Evolutionary conservation across 768 basidiomycete species (phyloP).

Genomic region (Piloderma croceum): DNA sequence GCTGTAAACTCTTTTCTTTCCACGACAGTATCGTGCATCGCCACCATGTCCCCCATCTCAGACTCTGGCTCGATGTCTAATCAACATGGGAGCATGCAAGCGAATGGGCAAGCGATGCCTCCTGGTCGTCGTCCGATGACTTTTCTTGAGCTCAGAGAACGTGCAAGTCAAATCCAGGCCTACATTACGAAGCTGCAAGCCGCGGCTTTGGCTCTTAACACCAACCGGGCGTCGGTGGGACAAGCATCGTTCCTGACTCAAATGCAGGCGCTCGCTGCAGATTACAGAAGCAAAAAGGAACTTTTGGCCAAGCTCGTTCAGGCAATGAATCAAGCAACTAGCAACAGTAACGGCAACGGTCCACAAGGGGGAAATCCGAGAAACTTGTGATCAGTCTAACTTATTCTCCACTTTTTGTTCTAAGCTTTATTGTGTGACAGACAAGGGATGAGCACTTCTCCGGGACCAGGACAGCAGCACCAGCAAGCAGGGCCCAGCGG

Average conservation of each 20-base stretch:
- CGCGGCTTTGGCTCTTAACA: neutral
- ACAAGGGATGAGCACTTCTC: constrained; percentile 12
- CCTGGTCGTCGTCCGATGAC: constrained; percentile 17
- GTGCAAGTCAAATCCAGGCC: constrained; percentile 9
- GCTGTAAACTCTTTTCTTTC: too few relatives aligned
- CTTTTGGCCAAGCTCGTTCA: constrained; percentile 30
- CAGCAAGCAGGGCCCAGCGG: constrained; percentile 14
- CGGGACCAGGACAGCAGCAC: too few relatives aligned
- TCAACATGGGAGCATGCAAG: constrained; percentile 5
- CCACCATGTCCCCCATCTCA: constrained; percentile 34
- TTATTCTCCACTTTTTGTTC: neutral
- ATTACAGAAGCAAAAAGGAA: constrained; percentile 34
- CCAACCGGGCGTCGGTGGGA: constrained; percentile 8
- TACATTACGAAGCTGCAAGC: constrained; percentile 14
- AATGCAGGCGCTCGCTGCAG: constrained; percentile 17
- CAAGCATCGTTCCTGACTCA: too few relatives aligned
- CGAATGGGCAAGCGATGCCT: constrained; percentile 10
- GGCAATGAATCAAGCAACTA: constrained; percentile 20
- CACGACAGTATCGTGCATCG: constrained; percentile 46
- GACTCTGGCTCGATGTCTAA: constrained; percentile 9
- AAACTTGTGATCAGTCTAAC: constrained; percentile 30
- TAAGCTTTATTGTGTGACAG: constrained; percentile 16
- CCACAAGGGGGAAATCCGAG: constrained; percentile 19
- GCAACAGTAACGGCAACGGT: constrained; percentile 21
- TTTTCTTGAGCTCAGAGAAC: constrained; percentile 20